Evolutionary conservation across 169 alveolate species (phyloP), one percentile per base, ranked within the genome.

Genomic region (Babesia bovis): DNA sequence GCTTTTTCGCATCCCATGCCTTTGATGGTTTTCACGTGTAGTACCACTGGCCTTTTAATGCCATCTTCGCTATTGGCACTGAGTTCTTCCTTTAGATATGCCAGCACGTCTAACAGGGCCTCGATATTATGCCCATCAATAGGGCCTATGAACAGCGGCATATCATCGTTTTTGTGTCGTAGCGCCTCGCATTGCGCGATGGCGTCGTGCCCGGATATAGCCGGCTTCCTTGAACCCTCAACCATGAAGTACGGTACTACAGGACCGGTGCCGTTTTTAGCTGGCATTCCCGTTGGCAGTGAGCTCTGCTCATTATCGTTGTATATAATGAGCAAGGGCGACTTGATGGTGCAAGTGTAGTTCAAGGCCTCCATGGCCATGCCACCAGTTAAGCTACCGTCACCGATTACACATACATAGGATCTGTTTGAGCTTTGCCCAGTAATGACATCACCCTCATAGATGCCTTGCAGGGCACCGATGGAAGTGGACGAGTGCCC

Each of bases 381-480:
- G 7, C 97, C 97, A 10, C 95, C 97, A 3, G 96, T 91, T 70
- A 93, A 36, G 10, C 94, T 93, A 3, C 96, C 96, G 75, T 93
- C 96, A 0, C 96, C 96, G 49, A 93, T 93, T 9, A 91, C 85
- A 30, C 94, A 87, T 44, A 93, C 92, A 30, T 84, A 79, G 36
- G 57, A 32, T 71, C 85, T 28, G 45, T 52, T 28, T 67, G 10
- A 10, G 28, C 47, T 55, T 15, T 68, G 30, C 28, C 41, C 49
- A 12, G 23, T 55, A 19, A 65, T 19, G 6, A 49, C 33, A 42
- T 59, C 58, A 32, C 73, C 79, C 57, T 63, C 81, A 32, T 47
- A 67, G 26, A 92, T 63, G 12, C 97, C 97, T 45, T 92, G 94
- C 0, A 90, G 82, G 26, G 94, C 93, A 6, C 94, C 84, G 44